Base-by-base conservation (phyloP, 192 early-diverging fungal species). In the Gaertneriomyces sp. region DNA sequence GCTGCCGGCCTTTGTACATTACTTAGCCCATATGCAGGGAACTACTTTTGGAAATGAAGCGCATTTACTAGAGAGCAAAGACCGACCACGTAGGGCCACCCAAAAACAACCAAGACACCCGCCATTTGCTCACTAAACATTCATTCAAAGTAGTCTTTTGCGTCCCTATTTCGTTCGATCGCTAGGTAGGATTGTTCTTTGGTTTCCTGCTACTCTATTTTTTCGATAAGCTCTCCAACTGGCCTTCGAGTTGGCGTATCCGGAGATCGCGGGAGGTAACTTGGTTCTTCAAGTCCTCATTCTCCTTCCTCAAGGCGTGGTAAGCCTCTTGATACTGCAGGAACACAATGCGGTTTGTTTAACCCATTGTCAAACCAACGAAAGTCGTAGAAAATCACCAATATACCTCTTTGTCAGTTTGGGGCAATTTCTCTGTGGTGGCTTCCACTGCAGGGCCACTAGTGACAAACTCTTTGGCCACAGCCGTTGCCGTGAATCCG, bases 401-500 rank as follows among this genome's bases (percentile, higher is more conserved):
- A 10, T 12, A 4, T 68, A 84, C 72, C 69, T 84, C 86, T 61
- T 83, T 88, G 49, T 89, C 87, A 10, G 68, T 79, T 33, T 68
- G 63, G 2, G 84, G 77, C 2, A 58, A 51, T 53, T 74, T 54
- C 20, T 53, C 75, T n/a, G 57, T 45, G 20, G 45, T 49, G 20
- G 70, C 63, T 45, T 74, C 81, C 51, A 80, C 82, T 7, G 79
- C 77, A 16, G 84, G 74, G n/a, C 78, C 89, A 50, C 83, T 70
- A 10, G 88, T 79, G n/a, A 88, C 86, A 76, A 94, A 94, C 53
- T 90, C 91, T 72, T 90, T 89, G 68, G 85, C 85, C 44, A 65
- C 72, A 25, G 86, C 75, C 12, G 74, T 74, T 41, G 68, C 80
- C 42, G 83, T 78, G 75, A 90, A 91, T 4, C 90, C 91, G 58